Percentiles rank a stretch among this genome's conserved stretches.
These are phyloP conservation scores for Malus hybrid DNA, from an alignment of 331 rosid species.

Conservation along the genomic window DNA sequence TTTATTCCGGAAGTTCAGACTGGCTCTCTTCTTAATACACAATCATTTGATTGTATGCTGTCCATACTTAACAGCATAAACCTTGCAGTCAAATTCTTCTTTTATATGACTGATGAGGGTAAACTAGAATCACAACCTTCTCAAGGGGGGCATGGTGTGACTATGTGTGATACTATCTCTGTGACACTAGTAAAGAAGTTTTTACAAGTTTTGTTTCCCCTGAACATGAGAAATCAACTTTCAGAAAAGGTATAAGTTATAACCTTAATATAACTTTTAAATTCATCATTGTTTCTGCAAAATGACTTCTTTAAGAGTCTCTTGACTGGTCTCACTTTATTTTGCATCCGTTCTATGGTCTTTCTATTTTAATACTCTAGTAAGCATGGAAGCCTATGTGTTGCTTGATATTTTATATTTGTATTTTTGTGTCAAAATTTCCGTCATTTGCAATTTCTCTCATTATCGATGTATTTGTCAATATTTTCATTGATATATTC, in stretches of 20 bases:
- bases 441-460: no score
- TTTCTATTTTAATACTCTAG: neutral
- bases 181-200: constrained; percentile 54
- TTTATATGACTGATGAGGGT: constrained; percentile 30
- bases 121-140: constrained; percentile 32
- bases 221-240: constrained; percentile 31
- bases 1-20: constrained; percentile 38
- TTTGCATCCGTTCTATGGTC: neutral
- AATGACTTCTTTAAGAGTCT: neutral
- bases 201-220: constrained; percentile 48
- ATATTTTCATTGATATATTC: no score
- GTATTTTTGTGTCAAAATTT: neutral
- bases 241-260: constrained; percentile 86
- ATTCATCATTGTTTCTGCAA: constrained; percentile 7
- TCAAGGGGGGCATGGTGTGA: constrained; percentile 23
- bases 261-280: neutral
- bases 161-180: constrained; percentile 29
- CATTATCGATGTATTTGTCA: no score
- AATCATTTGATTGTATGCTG: constrained; percentile 58
- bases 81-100: constrained; percentile 44
- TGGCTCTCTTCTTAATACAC: constrained; percentile 37
- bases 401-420: neutral
- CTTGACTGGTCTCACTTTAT: neutral
- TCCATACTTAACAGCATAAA: constrained; percentile 60
- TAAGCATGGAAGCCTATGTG: neutral